phyloP scores from a whole-genome alignment of 345 rosid genomes.

The Brassica juncea region DNA sequence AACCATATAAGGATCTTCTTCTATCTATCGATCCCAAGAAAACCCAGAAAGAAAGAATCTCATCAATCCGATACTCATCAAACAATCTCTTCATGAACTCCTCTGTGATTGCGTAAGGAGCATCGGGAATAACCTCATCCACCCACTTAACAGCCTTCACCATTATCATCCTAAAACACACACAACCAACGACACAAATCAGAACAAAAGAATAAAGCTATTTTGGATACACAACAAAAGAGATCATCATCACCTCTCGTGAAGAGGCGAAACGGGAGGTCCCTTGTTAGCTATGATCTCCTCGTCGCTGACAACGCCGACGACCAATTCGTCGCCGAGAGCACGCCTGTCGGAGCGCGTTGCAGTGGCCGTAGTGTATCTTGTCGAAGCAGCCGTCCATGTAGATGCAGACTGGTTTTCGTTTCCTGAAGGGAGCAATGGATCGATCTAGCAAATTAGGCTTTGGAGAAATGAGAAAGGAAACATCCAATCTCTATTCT shows the following conservation, averaged over 20 bases:
- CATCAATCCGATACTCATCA: constrained; percentile 57
- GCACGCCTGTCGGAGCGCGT: constrained; percentile 89
- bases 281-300: constrained; percentile 93
- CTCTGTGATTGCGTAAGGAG: constrained; percentile 91
- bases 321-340: constrained; percentile 88
- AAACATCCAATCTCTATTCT: too few species aligned
- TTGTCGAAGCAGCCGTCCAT: constrained; percentile 99
- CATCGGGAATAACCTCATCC: constrained; percentile 83
- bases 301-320: constrained; percentile 89
- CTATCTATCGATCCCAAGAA: too few species aligned
- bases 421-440: constrained; percentile 43
- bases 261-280: constrained; percentile 87
- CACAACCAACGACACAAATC: too few species aligned
- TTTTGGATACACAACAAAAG: neutral
- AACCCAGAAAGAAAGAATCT: too few species aligned
- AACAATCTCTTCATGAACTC: constrained; percentile 80
- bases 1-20: too few species aligned
- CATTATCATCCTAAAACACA: constrained; percentile 48
- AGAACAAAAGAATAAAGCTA: neutral
- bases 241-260: constrained; percentile 82
- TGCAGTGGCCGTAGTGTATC: constrained; percentile 97
- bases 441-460: constrained; percentile 37
- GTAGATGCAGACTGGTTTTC: constrained; percentile 74
- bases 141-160: constrained; percentile 97
- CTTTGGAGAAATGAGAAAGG: too few species aligned